A percentile compares a stretch with the other conserved stretches of the same genome.
Conservation (phyloP, 1,284 basidiomycete genomes). For the Vanrija sp. region DNA sequence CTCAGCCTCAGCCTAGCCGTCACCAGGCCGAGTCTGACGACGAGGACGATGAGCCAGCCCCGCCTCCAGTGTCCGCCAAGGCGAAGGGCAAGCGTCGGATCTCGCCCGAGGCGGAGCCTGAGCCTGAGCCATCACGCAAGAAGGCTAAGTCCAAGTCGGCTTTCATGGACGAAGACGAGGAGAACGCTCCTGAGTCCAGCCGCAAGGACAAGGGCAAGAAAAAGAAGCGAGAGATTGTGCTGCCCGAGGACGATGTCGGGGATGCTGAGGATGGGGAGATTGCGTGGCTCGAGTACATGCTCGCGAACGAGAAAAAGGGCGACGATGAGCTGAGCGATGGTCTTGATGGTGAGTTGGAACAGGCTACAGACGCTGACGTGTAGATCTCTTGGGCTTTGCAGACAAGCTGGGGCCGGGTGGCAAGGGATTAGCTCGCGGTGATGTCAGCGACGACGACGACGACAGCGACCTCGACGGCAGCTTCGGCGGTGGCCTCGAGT, state of each 20-base stretch:
- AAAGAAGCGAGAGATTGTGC: conserved; percentile 38
- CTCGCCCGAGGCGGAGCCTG: conserved; percentile 7
- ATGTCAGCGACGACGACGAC: conserved; percentile 5
- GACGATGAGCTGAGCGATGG: conserved; percentile 51
- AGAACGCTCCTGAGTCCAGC: conserved; percentile 10
- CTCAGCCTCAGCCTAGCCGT: background rate
- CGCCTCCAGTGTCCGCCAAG: background rate
- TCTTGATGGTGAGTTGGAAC: conserved; percentile 57
- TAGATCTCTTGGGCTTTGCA: conserved; percentile 55
- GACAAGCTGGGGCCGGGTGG: conserved; percentile 42
- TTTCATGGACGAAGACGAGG: background rate
- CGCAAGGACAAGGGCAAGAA: conserved; percentile 25
- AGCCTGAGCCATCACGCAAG: conserved; percentile 37
- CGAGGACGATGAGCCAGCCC: background rate
- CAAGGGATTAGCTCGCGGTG: conserved; percentile 7
- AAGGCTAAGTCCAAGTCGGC: background rate
- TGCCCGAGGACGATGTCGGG: conserved; percentile 5
- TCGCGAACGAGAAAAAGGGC: conserved; percentile 54
- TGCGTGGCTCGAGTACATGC: conserved; percentile 66
- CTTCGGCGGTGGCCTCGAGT: background rate
- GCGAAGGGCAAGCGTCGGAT: conserved; percentile 12
- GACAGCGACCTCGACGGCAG: conserved; percentile 1
- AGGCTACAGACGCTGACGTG: conserved; percentile 23
- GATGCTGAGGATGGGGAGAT: conserved; percentile 73
- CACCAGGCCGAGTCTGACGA: background rate